Evolutionary conservation across 176 grass and related monocot species (phyloP).

Genomic region (Pontederia paniculata): DNA sequence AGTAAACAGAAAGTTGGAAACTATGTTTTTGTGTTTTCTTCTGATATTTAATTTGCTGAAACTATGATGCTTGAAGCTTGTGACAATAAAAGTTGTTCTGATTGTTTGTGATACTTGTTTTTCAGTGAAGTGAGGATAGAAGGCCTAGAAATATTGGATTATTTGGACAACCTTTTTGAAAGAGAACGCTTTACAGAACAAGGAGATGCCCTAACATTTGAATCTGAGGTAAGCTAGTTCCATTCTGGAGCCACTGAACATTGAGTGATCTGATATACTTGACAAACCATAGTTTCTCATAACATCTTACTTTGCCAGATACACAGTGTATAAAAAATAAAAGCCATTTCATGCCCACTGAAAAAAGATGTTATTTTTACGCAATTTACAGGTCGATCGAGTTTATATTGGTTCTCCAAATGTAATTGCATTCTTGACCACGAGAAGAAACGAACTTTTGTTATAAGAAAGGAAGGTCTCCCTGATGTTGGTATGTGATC

Average conservation of each 20-base stretch:
- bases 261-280: not conserved
- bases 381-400: conserved; percentile 52
- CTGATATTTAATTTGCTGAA: no score
- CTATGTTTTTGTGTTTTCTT: no score
- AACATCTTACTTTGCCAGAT: no score
- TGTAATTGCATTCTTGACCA: conserved; percentile 82
- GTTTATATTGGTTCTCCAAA: conserved; percentile 76
- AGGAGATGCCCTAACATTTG: conserved; percentile 91
- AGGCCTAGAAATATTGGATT: conserved; percentile 89
- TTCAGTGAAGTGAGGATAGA: conserved; percentile 92
- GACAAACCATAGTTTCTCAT: no score
- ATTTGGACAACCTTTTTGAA: conserved; percentile 71
- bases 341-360: not conserved
- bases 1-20: no score
- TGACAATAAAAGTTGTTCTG: not conserved
- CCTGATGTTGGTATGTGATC: conserved; percentile 55
- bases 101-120: not conserved
- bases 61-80: no score
- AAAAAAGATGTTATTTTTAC: not conserved
- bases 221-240: conserved; percentile 50
- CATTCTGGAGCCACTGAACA: not conserved
- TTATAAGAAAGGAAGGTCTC: conserved; percentile 76
- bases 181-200: conserved; percentile 73
- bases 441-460: conserved; percentile 82
- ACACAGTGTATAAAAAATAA: conserved; percentile 3